phyloP scores from a whole-genome alignment of 371 early-diverging fungal species.

The Apophysomyces sp. region DNA sequence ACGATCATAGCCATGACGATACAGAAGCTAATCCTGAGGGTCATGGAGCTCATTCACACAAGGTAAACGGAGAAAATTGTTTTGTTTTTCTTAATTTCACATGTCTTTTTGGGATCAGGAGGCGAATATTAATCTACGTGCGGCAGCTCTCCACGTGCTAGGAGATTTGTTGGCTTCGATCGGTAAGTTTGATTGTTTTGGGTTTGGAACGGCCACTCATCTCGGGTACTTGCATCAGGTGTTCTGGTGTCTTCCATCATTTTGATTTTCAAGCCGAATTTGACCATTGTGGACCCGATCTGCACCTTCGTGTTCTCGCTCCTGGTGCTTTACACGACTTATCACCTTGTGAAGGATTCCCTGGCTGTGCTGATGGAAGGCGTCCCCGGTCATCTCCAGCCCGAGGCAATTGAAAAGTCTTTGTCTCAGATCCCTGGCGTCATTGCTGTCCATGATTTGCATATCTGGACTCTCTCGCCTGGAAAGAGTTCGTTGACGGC shows the following conservation, averaged over 20 bases:
- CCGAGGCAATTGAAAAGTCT: constrained; percentile 56
- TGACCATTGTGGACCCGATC: constrained; percentile 78
- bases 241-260: constrained; percentile 81
- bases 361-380: constrained; percentile 77
- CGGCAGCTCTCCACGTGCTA: constrained; percentile 80
- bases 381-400: constrained; percentile 63
- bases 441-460: constrained; percentile 66
- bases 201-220: neutral
- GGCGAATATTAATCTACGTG: constrained; percentile 68
- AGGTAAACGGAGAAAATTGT: constrained; percentile 6
- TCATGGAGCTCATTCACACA: constrained; percentile 3
- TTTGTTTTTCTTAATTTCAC: neutral
- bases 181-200: constrained; percentile 29
- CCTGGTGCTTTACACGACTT: constrained; percentile 76
- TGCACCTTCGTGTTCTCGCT: constrained; percentile 86
- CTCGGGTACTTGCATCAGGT: constrained; percentile 27
- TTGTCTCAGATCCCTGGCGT: constrained; percentile 58
- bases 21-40: constrained; percentile 13
- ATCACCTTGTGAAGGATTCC: constrained; percentile 59
- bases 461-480: constrained; percentile 74
- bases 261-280: constrained; percentile 66
- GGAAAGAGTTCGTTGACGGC: constrained; percentile 60
- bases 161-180: constrained; percentile 84
- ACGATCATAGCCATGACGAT: constrained; percentile 35
- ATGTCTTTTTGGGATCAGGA: constrained; percentile 35